phyloP scores from a whole-genome alignment of 2,329 filamentous ascomycete species.

The Exophiala spinifera region DNA sequence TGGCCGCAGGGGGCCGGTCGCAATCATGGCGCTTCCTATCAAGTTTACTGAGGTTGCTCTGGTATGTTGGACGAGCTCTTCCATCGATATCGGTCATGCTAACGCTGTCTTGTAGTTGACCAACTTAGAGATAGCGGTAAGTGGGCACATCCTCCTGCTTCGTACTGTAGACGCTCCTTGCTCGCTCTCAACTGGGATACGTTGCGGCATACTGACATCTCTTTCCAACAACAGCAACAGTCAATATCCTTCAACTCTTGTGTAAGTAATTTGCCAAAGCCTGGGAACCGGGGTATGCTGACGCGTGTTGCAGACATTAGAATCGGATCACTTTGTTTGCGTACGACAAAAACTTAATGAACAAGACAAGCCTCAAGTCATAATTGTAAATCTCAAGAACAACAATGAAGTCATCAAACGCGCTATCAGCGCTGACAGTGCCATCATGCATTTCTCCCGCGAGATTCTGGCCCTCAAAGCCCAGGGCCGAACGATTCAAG shows the following conservation, averaged over 20 bases:
- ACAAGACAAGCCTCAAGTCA: constrained; percentile 81
- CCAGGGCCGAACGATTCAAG: constrained; percentile 89
- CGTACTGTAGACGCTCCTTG: constrained; percentile 13
- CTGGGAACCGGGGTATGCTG: constrained; percentile 23
- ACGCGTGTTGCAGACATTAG: constrained; percentile 68
- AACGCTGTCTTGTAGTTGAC: constrained; percentile 50
- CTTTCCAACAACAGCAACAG: constrained; percentile 50
- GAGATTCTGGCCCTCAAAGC: constrained; percentile 97
- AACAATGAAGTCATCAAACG: constrained; percentile 91
- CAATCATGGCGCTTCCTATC: constrained; percentile 69
- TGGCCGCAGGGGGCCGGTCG: constrained; percentile 31
- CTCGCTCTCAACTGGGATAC: constrained; percentile 26
- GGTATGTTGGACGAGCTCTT: constrained; percentile 44
- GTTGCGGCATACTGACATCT: constrained; percentile 28
- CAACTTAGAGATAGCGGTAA: constrained; percentile 53
- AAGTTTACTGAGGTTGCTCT: constrained; percentile 90
- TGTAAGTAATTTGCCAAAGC: constrained; percentile 52
- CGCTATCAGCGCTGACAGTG: constrained; percentile 98
- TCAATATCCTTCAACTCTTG: constrained; percentile 86
- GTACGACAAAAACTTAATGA: constrained; percentile 91
- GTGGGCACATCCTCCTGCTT: constrained; percentile 33
- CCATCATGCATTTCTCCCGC: constrained; percentile 97
- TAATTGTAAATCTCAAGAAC: constrained; percentile 98
- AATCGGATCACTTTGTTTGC: constrained; percentile 95
- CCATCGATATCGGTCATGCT: background rate